A percentile compares a stretch with the other conserved stretches of the same genome.
These are phyloP conservation scores for Mycena venus DNA, from an alignment of 768 basidiomycete species.

Conservation along the genomic window DNA sequence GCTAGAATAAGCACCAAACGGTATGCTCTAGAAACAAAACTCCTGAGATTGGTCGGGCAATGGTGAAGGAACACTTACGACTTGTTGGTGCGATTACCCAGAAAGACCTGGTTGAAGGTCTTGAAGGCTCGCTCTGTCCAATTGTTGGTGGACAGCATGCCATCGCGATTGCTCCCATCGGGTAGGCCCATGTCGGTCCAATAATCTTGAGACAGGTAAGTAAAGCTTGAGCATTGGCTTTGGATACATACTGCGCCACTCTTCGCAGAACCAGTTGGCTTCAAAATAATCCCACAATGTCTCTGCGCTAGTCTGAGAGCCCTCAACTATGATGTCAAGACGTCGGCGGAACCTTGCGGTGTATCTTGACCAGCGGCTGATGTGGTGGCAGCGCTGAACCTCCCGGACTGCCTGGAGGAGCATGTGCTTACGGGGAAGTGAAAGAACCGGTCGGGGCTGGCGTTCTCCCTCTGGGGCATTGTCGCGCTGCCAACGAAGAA, in stretches of 20 bases:
- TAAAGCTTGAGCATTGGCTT: background rate
- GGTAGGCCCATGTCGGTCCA: slow-evolving; percentile 33
- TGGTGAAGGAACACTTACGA: background rate
- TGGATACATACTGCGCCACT: slow-evolving; percentile 18
- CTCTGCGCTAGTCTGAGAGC: background rate
- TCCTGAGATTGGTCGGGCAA: background rate
- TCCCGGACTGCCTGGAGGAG: slow-evolving; percentile 20
- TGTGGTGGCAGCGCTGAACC: slow-evolving; percentile 21
- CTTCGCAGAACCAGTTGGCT: slow-evolving; percentile 26
- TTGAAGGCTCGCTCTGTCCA: slow-evolving; percentile 33
- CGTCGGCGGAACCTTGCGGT: background rate
- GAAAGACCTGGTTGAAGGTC: slow-evolving; percentile 31
- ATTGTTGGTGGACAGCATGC: slow-evolving; percentile 27
- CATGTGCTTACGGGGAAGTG: background rate
- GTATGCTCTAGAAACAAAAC: background rate
- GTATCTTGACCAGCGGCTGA: background rate
- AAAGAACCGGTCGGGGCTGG: background rate
- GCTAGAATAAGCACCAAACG: slow-evolving; percentile 24
- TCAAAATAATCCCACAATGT: slow-evolving; percentile 22
- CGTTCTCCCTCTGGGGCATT: background rate
- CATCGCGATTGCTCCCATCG: slow-evolving; percentile 8
- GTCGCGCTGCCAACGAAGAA: slow-evolving; percentile 29
- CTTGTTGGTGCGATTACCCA: slow-evolving; percentile 22
- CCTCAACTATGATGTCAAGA: background rate
- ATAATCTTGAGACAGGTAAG: background rate